Percentiles rank a stretch among this genome's conserved stretches.
Evolutionary conservation across 805 yeast species (phyloP).

Genomic region (Schwanniomyces pseudopolymorphus): DNA sequence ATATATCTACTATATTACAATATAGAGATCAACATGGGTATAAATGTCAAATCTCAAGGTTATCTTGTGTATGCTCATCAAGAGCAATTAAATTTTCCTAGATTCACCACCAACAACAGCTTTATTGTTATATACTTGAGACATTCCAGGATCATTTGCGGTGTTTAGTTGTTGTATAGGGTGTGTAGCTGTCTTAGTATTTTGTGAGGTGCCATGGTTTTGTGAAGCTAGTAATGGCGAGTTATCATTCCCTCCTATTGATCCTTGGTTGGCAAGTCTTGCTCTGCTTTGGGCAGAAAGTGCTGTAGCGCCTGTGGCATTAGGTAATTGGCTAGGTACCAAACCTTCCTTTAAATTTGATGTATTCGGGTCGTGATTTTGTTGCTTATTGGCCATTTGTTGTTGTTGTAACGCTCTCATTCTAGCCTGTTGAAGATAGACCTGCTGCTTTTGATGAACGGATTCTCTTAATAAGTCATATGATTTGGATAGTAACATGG

Average conservation of each 20-base stretch:
- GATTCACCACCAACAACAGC: constrained; percentile 1
- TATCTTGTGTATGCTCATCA: background rate
- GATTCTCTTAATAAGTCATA: constrained; percentile 78
- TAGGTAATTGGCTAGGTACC: constrained; percentile 1
- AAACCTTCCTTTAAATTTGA: background rate
- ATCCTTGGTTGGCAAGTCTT: constrained; percentile 6
- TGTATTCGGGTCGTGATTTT: constrained; percentile 1
- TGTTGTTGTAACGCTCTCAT: constrained; percentile 43
- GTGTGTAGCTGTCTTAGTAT: background rate
- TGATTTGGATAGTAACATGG: constrained; percentile 85
- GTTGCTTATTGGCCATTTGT: constrained; percentile 21
- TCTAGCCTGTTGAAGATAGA: constrained; percentile 49
- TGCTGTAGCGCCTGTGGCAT: background rate
- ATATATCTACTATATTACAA: constrained; percentile 1
- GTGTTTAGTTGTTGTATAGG: background rate
- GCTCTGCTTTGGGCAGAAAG: constrained; percentile 1
- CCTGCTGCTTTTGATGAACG: constrained; percentile 62
- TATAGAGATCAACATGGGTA: background rate
- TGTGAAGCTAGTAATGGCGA: constrained; percentile 11
- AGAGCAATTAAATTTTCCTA: constrained; percentile 2
- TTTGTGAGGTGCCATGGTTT: background rate
- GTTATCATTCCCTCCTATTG: constrained; percentile 3
- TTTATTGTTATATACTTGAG: constrained; percentile 6
- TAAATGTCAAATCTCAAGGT: background rate
- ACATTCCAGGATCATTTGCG: background rate